Evolutionary conservation across 1,284 basidiomycete genomes (phyloP).

Genomic region (Entoloma clypeatum): DNA sequence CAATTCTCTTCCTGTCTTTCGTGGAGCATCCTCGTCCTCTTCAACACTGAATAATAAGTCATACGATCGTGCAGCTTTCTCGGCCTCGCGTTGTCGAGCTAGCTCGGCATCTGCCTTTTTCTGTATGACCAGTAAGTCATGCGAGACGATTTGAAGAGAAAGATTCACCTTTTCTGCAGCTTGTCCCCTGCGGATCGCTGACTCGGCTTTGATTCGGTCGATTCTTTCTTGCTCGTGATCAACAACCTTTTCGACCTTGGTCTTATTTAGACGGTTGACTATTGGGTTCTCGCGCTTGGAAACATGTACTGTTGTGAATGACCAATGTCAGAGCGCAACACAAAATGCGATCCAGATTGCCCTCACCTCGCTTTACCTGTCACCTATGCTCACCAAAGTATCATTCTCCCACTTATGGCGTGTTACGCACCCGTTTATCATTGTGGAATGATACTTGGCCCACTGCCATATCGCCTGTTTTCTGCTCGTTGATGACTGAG

Average conservation of each 20-base stretch:
- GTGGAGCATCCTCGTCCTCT: constrained; percentile 40
- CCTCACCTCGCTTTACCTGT: constrained; percentile 75
- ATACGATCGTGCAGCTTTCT: constrained; percentile 76
- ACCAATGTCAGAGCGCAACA: background rate
- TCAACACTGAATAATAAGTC: constrained; percentile 63
- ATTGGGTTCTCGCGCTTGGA: constrained; percentile 82
- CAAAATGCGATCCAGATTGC: background rate
- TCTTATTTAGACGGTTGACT: constrained; percentile 95
- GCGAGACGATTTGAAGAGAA: background rate
- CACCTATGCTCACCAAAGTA: background rate
- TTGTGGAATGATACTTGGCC: constrained; percentile 94
- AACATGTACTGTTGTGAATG: constrained; percentile 59
- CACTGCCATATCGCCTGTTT: constrained; percentile 95
- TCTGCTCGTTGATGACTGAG: constrained; percentile 42
- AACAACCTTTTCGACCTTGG: constrained; percentile 79
- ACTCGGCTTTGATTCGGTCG: constrained; percentile 79
- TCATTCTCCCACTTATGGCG: background rate
- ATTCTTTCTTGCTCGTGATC: constrained; percentile 89
- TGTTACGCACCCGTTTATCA: constrained; percentile 66
- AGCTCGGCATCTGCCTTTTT: constrained; percentile 71
- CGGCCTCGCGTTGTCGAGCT: constrained; percentile 62
- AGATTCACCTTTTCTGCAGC: constrained; percentile 58
- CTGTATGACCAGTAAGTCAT: constrained; percentile 32
- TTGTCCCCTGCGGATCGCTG: constrained; percentile 58
- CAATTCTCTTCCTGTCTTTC: constrained; percentile 57